These are phyloP conservation scores for Floccularia luteovirens DNA, from an alignment of 768 basidiomycete species.

Conservation along the genomic window DNA sequence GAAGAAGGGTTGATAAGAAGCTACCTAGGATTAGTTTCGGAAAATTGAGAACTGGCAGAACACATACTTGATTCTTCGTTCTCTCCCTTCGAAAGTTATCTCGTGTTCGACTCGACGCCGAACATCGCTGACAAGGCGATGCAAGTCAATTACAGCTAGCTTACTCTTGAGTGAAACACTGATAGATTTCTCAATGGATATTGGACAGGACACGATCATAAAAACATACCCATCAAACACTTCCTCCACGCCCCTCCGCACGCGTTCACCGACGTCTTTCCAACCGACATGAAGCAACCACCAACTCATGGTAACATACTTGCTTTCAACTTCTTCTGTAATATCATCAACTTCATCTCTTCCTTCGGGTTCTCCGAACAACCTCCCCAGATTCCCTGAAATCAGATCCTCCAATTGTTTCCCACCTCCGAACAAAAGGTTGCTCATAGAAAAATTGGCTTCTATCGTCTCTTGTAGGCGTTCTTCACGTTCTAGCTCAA, in stretches of 20 bases:
- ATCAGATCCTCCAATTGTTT: constrained; percentile 17
- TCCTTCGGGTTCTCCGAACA: constrained; percentile 5
- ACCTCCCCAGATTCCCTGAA: constrained; percentile 5
- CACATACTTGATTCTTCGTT: constrained; percentile 48
- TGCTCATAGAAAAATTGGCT: constrained; percentile 28
- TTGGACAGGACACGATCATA: background rate
- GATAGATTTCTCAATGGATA: constrained; percentile 3
- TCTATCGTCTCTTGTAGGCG: constrained; percentile 35
- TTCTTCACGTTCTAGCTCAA: constrained; percentile 56
- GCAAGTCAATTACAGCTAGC: constrained; percentile 62
- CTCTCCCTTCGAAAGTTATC: constrained; percentile 49
- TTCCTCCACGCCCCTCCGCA: constrained; percentile 68
- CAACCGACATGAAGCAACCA: constrained; percentile 91
- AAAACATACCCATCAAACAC: constrained; percentile 73
- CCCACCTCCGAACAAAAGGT: constrained; percentile 24
- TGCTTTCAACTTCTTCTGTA: constrained; percentile 66
- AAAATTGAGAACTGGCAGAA: constrained; percentile 2
- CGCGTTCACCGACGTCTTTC: constrained; percentile 74
- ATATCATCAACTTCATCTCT: constrained; percentile 6
- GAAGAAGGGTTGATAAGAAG: constrained; percentile 69
- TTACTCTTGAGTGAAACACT: constrained; percentile 84
- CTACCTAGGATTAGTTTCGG: constrained; percentile 21
- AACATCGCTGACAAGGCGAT: constrained; percentile 63
- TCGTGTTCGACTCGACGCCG: constrained; percentile 72
- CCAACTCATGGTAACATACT: constrained; percentile 85